Evolutionary conservation across 208 protist species (phyloP), one percentile per base, ranked within the genome.

Genomic region (Tritrichomonas musculus): DNA sequence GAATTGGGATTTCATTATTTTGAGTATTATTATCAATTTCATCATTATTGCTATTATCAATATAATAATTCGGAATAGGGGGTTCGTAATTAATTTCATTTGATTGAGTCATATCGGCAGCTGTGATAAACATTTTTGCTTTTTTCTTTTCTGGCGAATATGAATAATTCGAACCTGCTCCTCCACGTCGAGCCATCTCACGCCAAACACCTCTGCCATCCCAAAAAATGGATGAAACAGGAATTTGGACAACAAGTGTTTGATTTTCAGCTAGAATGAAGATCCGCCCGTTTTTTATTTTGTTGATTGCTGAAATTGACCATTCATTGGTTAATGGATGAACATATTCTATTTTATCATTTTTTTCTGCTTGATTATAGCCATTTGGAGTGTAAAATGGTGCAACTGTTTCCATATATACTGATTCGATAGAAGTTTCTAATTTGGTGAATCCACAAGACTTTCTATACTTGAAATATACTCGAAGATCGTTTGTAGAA

Each of bases 401-500:
- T 3, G 41, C 33, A 17, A 82, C 33, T 27, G 41, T 47, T 50
- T 82, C 73, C 13, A 47, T 44, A 50, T 82, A 39, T 30, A 82
- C 41, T 22, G 73, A 82, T 82, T 82, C 73, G 49, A 82, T 36
- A 30, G 33, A 50, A 11, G 33, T 82, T 82, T 82, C 73, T 4
- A 47, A 27, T 14, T 30, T 17, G 14, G 73, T 82, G 41, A 82
- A 82, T 20, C 73, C 73, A 41, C 73, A 82, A 41, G 4, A 50
- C 41, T 50, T 82, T 41, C 73, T 44, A 50, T 47, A 82, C 73
- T 82, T 82, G 39, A 82, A 82, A 50, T 82, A 82, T 20, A 50
- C 41, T 27, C 41, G 33, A 25, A 82, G 8, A 50, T 82, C 73
- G 49, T 82, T 39, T 8, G 17, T 25, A 25, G 33, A 39, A 17